Evolutionary conservation across 1,284 basidiomycete genomes (phyloP), one percentile per base, ranked within the genome.

Genomic region (Puccinia polysora): DNA sequence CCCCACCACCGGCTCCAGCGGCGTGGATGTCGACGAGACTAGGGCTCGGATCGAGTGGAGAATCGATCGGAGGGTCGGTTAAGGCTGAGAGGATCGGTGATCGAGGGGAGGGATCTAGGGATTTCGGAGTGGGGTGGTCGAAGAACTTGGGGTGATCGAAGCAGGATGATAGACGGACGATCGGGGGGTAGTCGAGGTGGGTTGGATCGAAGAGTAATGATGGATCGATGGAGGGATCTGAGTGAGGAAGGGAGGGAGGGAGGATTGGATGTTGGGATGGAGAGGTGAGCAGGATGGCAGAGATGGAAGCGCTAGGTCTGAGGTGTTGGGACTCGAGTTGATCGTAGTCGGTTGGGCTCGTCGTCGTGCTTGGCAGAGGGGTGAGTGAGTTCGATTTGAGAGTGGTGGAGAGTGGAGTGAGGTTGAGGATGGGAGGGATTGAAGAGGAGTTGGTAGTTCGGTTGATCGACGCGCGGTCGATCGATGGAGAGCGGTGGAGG

Each of bases 1-100:
- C 65, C 34, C 65, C 65, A 40, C 65, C 65, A 15, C 65, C 65
- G 40, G 65, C 65, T 28, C 65, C 65, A 32, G 65, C 36, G 3
- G 53, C 65, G 36, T 68, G 65, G n/a, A 68, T 55, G 38, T 68
- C 65, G 30, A 68, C 40, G 7, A 18, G 18, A 20, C 6, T 56
- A 30, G 3, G 5, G 28, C 28, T 20, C 28, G 34, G 53, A 4
- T 32, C 2, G n/a, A 4, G 2, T n/a, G 8, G 34, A 23, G 53
- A 23, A 56, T 2, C 14, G 7, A 18, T 30, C n/a, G 25, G n/a
- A 32, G 28, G 15, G 14, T 12, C 12, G 49, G 1, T 50, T 50
- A 7, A 18, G 1, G 20, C 28, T 50, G 14, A 18, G 14, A 20
- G 49, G 28, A 20, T 50, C 28, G 1, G 49, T 1, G 1, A 25